Evolutionary conservation across 164 flowering plant species (phyloP).

Genomic region (Sextonia rubra): DNA sequence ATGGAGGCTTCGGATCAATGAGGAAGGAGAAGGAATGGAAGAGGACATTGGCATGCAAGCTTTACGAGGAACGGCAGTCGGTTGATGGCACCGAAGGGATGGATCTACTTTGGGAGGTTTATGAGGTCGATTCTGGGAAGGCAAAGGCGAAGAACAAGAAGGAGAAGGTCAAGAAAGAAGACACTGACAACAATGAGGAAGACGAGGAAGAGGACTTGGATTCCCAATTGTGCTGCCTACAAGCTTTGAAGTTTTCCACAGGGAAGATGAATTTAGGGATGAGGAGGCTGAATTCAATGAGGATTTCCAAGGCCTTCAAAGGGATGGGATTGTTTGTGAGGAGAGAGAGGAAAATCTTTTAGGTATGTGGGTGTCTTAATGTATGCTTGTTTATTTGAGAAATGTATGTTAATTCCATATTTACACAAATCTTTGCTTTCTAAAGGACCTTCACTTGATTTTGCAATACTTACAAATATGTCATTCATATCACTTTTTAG

Average conservation of each 20-base stretch:
- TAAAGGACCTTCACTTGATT: too few relatives aligned
- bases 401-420: conserved; percentile 5
- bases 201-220: conserved; percentile 31
- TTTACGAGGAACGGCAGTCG: conserved; percentile 57
- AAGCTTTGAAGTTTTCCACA: conserved; percentile 75
- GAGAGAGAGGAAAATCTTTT: conserved; percentile 16
- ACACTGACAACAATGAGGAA: conserved; percentile 9
- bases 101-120: conserved; percentile 89
- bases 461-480: too few relatives aligned
- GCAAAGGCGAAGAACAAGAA: conserved; percentile 14
- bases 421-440: neutral
- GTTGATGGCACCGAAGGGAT: conserved; percentile 59
- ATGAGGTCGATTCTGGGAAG: conserved; percentile 44
- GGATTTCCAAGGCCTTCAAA: conserved; percentile 64
- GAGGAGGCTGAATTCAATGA: conserved; percentile 58
- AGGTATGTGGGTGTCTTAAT: conserved; percentile 10
- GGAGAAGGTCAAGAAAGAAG: conserved; percentile 16
- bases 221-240: conserved; percentile 67
- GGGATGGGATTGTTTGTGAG: conserved; percentile 69
- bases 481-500: too few relatives aligned
- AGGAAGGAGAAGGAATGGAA: conserved; percentile 87
- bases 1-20: conserved; percentile 58
- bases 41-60: conserved; percentile 88
- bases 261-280: conserved; percentile 86
- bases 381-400: neutral